These are phyloP conservation scores for Coniella vitis DNA, from an alignment of 2,329 filamentous ascomycete genomes.

Conservation along the genomic window DNA sequence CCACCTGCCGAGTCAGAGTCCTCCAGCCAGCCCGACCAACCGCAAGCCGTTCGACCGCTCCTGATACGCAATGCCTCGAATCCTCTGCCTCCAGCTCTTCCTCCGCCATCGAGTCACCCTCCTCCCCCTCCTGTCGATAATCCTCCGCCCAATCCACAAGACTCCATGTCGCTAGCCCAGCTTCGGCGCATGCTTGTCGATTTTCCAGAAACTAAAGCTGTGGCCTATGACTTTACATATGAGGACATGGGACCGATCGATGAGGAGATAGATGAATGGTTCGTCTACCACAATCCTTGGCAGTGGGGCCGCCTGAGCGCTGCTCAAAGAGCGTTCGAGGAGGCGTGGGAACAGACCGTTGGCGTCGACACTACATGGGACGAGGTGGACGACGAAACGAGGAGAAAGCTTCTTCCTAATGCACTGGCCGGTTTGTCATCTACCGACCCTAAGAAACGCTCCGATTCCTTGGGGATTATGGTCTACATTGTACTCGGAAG, in stretches of 20 bases:
- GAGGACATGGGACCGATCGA: slow-evolving; percentile 65
- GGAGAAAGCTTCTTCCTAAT: slow-evolving; percentile 49
- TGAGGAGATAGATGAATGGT: slow-evolving; percentile 96
- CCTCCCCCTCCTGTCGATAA: slow-evolving; percentile 19
- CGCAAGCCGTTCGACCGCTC: slow-evolving; percentile 20
- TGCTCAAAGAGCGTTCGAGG: slow-evolving; percentile 70
- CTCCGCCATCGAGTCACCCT: slow-evolving; percentile 19
- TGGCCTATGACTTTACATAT: slow-evolving; percentile 82
- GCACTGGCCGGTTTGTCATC: slow-evolving; percentile 39
- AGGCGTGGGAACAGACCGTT: slow-evolving; percentile 59
- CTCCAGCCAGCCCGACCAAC: slow-evolving; percentile 3
- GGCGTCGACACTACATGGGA: slow-evolving; percentile 53
- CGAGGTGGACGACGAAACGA: slow-evolving; percentile 50
- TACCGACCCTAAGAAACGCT: slow-evolving; percentile 39
- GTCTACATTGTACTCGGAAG: slow-evolving; percentile 60
- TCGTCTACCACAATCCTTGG: slow-evolving; percentile 73
- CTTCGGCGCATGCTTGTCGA: slow-evolving; percentile 67
- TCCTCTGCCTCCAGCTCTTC: slow-evolving; percentile 17
- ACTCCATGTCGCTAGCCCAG: slow-evolving; percentile 71
- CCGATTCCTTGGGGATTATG: slow-evolving; percentile 49
- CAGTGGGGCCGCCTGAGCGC: slow-evolving; percentile 74
- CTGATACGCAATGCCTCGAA: slow-evolving; percentile 24
- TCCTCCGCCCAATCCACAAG: slow-evolving; percentile 35
- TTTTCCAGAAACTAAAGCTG: slow-evolving; percentile 61
- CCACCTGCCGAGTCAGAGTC: slow-evolving; percentile 6